Evolutionary conservation across 1,284 basidiomycete genomes (phyloP).

Genomic region (Ustilago curta): DNA sequence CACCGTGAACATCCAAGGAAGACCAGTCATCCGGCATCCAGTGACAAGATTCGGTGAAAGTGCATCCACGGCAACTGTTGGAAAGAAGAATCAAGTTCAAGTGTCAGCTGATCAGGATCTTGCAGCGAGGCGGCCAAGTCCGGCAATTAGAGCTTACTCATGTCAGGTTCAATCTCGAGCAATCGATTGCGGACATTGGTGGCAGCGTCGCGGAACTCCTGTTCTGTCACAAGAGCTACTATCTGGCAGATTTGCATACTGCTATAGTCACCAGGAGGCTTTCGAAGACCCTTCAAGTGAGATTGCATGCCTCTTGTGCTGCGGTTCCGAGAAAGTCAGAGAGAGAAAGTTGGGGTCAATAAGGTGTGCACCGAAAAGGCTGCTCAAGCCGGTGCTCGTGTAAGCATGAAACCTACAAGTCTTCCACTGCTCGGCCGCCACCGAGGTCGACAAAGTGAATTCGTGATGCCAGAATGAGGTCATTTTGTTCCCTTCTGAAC

Average conservation of each 20-base stretch:
- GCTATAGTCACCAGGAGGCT: conserved; percentile 35
- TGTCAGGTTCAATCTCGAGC: conserved; percentile 46
- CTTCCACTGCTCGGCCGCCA: conserved; percentile 24
- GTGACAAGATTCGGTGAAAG: conserved; percentile 55
- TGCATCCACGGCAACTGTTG: conserved; percentile 51
- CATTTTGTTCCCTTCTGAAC: conserved; percentile 30
- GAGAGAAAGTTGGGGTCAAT: background rate
- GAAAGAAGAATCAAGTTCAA: background rate
- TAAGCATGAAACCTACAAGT: conserved; percentile 13
- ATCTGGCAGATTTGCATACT: conserved; percentile 33
- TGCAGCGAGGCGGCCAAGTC: background rate
- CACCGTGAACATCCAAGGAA: conserved; percentile 52
- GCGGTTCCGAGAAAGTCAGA: background rate
- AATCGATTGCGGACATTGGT: conserved; percentile 39
- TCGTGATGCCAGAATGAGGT: conserved; percentile 13
- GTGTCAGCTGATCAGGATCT: background rate
- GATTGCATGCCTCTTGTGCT: conserved; percentile 35
- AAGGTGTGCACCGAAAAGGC: background rate
- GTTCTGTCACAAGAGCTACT: conserved; percentile 22
- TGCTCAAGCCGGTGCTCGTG: background rate
- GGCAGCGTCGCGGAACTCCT: conserved; percentile 40
- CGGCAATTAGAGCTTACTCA: conserved; percentile 23
- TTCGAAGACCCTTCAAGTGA: conserved; percentile 26
- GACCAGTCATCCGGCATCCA: conserved; percentile 54
- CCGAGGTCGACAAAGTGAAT: conserved; percentile 35